A percentile compares a stretch with the other conserved stretches of the same genome.
Conservation (phyloP, 805 yeast genomes). For the Metschnikowia cerradonensis region DNA sequence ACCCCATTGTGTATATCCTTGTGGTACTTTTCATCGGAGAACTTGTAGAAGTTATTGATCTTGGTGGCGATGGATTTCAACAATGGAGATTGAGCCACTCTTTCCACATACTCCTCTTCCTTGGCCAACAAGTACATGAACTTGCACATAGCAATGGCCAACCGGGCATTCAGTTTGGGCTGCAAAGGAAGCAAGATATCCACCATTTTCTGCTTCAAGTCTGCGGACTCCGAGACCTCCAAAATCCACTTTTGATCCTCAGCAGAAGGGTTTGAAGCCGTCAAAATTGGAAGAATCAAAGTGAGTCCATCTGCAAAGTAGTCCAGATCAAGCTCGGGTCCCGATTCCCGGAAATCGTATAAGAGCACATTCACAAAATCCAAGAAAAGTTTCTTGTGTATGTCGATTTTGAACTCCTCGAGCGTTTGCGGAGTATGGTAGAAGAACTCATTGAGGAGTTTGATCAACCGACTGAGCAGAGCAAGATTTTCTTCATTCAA, state of each 20-base stretch:
- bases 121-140: constrained; percentile 52
- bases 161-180: constrained; percentile 8
- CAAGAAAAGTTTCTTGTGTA: neutral
- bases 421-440: constrained; percentile 1
- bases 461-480: constrained; percentile 6
- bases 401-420: neutral
- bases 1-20: constrained; percentile 26
- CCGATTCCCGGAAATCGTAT: constrained; percentile 7
- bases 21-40: constrained; percentile 14
- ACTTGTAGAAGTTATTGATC: constrained; percentile 29
- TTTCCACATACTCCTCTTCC: constrained; percentile 34
- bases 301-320: constrained; percentile 61
- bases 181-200: constrained; percentile 39
- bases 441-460: constrained; percentile 6
- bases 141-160: constrained; percentile 42
- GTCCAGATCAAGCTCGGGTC: constrained; percentile 31
- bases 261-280: constrained; percentile 32
- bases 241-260: constrained; percentile 11
- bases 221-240: constrained; percentile 16
- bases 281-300: constrained; percentile 52
- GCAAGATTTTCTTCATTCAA: neutral
- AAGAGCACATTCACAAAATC: constrained; percentile 30
- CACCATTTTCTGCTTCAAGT: constrained; percentile 34
- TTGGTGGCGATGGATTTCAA: constrained; percentile 45
- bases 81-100: constrained; percentile 45